A percentile compares a stretch with the other conserved stretches of the same genome.
phyloP scores from a whole-genome alignment of 1,284 basidiomycete species.

The Abortiporus biennis region DNA sequence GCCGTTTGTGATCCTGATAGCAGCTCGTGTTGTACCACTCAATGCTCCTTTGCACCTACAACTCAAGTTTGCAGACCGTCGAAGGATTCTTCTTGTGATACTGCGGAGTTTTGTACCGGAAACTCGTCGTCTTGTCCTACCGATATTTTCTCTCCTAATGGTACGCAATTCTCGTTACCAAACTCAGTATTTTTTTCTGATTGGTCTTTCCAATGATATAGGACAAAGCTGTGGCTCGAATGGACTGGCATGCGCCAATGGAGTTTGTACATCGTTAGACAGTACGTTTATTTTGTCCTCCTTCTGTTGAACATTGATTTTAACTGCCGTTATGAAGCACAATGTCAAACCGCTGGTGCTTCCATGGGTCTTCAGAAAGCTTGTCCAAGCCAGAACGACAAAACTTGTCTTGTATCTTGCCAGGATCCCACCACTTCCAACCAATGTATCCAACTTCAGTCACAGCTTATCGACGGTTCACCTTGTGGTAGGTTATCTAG shows the following conservation, averaged over 20 bases:
- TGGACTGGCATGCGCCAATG: constrained; percentile 74
- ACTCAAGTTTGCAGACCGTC: constrained; percentile 70
- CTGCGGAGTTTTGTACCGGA: constrained; percentile 77
- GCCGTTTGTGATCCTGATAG: constrained; percentile 81
- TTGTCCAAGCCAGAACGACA: constrained; percentile 62
- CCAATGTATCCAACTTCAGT: constrained; percentile 73
- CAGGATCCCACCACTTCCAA: constrained; percentile 60
- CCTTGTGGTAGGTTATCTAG: constrained; percentile 58
- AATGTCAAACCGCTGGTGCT: constrained; percentile 74
- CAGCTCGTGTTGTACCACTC: constrained; percentile 69
- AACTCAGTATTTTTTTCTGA: not conserved
- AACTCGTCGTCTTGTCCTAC: constrained; percentile 67
- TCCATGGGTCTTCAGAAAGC: constrained; percentile 62
- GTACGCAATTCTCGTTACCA: constrained; percentile 29
- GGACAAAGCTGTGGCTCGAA: constrained; percentile 58
- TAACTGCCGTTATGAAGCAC: constrained; percentile 36
- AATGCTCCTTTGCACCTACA: constrained; percentile 65
- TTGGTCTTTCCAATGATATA: constrained; percentile 17
- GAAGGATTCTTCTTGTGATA: constrained; percentile 68
- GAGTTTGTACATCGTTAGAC: constrained; percentile 75
- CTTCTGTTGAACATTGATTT: constrained; percentile 6
- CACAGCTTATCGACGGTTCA: constrained; percentile 78
- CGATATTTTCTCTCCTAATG: constrained; percentile 65
- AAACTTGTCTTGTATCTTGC: constrained; percentile 76
- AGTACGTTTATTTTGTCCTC: constrained; percentile 39